A percentile compares a stretch with the other conserved stretches of the same genome.
phyloP scores from a whole-genome alignment of 768 basidiomycete species.

The Mycena vulgaris region DNA sequence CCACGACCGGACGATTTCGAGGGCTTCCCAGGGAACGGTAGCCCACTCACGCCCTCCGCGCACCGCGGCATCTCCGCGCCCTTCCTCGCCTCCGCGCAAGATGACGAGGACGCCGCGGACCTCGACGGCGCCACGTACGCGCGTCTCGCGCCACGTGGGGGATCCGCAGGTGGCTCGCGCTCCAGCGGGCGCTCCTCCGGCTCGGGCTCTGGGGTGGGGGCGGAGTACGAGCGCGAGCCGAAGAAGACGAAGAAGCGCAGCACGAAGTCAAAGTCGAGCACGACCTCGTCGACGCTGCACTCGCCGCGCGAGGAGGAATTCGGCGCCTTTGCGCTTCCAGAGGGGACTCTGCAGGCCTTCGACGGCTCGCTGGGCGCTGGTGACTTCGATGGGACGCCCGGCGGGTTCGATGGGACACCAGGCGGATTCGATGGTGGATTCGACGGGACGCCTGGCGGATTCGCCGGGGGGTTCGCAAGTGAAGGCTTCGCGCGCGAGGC shows the following conservation, averaged over 20 bases:
- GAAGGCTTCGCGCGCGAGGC: not conserved
- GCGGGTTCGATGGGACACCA: not conserved
- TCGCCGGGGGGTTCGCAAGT: not conserved
- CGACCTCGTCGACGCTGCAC: slow-evolving; percentile 20
- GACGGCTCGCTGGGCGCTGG: not conserved
- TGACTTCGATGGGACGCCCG: not conserved
- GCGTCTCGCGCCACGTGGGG: not conserved
- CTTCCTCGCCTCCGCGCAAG: not conserved
- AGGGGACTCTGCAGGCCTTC: not conserved
- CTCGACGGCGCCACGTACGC: slow-evolving; percentile 12
- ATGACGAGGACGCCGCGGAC: slow-evolving; percentile 19
- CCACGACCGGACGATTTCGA: too few relatives aligned
- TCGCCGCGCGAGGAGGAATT: slow-evolving; percentile 4
- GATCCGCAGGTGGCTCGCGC: not conserved
- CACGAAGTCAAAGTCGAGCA: slow-evolving; percentile 11
- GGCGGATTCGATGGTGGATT: not conserved
- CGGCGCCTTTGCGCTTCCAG: not conserved
- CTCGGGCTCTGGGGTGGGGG: not conserved
- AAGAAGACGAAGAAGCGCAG: not conserved
- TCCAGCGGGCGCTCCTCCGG: too few relatives aligned
- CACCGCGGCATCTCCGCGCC: not conserved
- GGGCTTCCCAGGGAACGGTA: too few relatives aligned
- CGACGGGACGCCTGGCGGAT: not conserved
- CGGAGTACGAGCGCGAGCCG: not conserved
- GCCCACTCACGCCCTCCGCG: not conserved